A percentile compares a stretch with the other conserved stretches of the same genome.
phyloP scores from a whole-genome alignment of 805 yeast species.

The Hanseniaspora valbyensis region DNA sequence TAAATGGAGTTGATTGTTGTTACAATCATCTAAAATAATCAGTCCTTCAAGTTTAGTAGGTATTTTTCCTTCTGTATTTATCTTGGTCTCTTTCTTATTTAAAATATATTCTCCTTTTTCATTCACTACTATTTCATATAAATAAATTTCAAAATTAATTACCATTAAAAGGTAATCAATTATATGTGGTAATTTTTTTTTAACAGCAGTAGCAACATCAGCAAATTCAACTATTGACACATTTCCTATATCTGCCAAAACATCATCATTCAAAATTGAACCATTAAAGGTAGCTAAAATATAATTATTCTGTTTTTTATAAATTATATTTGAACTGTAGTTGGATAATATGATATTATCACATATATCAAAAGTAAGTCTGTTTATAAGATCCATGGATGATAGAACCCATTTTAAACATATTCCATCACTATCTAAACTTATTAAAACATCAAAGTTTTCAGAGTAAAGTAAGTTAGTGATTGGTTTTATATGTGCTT shows the following conservation, averaged over 20 bases:
- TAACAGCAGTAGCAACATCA: slow-evolving; percentile 23
- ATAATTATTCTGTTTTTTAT: not conserved
- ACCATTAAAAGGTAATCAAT: slow-evolving; percentile 4
- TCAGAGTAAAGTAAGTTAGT: slow-evolving; percentile 38
- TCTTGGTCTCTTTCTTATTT: not conserved
- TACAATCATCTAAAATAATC: not conserved
- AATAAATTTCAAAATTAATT: not conserved
- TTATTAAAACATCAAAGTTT: slow-evolving; percentile 44
- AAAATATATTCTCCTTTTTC: slow-evolving; percentile 13
- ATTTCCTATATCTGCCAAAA: slow-evolving; percentile 32
- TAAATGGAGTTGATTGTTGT: not conserved
- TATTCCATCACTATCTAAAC: slow-evolving; percentile 44
- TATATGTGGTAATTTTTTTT: not conserved
- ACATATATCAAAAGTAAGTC: not conserved
- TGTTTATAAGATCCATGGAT: not conserved
- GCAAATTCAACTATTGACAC: slow-evolving; percentile 35
- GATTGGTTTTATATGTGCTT: slow-evolving; percentile 23
- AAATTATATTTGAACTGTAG: not conserved
- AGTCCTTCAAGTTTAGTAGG: not conserved
- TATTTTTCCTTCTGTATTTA: not conserved
- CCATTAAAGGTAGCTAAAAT: slow-evolving; percentile 27
- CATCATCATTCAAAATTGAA: slow-evolving; percentile 35
- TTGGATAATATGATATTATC: not conserved
- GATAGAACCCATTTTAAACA: slow-evolving; percentile 9
- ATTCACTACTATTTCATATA: not conserved